Evolutionary conservation across 1,139 yeast species (phyloP).

Genomic region (Geotrichum citri-aurantii): DNA sequence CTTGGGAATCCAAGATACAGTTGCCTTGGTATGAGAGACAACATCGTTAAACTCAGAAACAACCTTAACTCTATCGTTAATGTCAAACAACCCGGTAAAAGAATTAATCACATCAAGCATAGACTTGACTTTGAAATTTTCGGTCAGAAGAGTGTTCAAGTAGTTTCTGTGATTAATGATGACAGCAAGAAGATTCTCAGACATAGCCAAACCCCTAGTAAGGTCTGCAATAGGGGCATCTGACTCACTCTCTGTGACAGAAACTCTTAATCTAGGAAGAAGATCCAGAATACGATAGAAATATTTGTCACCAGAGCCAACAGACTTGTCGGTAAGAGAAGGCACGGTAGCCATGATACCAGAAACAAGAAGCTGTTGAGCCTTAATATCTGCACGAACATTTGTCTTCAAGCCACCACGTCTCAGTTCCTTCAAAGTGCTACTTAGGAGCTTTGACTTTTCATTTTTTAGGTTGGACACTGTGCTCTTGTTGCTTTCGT

Average conservation of each 20-base stretch:
- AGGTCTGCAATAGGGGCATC: slow-evolving; percentile 76
- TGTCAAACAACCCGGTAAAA: slow-evolving; percentile 24
- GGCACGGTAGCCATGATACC: slow-evolving; percentile 52
- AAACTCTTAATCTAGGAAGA: slow-evolving; percentile 68
- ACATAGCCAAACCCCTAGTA: slow-evolving; percentile 70
- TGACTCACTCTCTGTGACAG: slow-evolving; percentile 51
- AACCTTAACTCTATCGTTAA: slow-evolving; percentile 23
- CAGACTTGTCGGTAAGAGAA: slow-evolving; percentile 41
- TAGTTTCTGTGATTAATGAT: slow-evolving; percentile 35
- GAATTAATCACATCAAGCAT: slow-evolving; percentile 13
- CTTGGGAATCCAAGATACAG: slow-evolving; percentile 23
- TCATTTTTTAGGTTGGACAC: slow-evolving; percentile 72
- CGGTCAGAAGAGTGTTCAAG: slow-evolving; percentile 8
- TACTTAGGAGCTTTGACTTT: slow-evolving; percentile 72
- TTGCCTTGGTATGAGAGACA: slow-evolving; percentile 1
- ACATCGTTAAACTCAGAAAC: slow-evolving; percentile 2
- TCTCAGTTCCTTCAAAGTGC: slow-evolving; percentile 65
- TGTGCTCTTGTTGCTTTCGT: slow-evolving; percentile 67
- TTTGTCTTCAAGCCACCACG: slow-evolving; percentile 68
- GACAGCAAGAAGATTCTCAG: slow-evolving; percentile 62
- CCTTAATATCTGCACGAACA: slow-evolving; percentile 58
- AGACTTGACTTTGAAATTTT: slow-evolving; percentile 9
- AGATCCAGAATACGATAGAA: slow-evolving; percentile 72
- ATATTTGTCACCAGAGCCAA: slow-evolving; percentile 50
- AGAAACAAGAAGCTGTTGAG: slow-evolving; percentile 57